Evolutionary conservation across 176 grass and related monocot genomes (phyloP), one percentile per base, ranked within the genome.

Genomic region (Rhynchospora tenuis): DNA sequence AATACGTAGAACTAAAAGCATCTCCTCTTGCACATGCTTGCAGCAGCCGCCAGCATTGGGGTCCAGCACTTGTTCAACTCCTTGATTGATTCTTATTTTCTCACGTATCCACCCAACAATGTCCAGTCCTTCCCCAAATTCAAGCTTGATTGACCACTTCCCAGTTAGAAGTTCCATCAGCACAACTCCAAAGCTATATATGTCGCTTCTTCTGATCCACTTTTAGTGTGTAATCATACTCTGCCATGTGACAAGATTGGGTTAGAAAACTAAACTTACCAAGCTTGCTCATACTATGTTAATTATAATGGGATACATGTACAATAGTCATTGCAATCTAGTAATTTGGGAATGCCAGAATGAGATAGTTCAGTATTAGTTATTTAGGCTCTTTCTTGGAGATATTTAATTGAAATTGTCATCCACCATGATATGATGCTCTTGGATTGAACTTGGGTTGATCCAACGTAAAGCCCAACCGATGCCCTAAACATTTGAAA

Each of bases 121-220:
- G 84, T 98, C 92, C 58, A 91, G 89, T 6, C 91, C 84, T 26
- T 98, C 95, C 1, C 95, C 95, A 57, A 93, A 95, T 85, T 91
- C 92, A 14, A 85, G 16, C 82, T 98, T 89, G 48, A 98, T 91
- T 1, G 95, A 87, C 7, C 89, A 63, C 44, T 86, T 61, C 1
- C 95, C 92, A 5, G 92, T 98, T 70, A 93, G 73, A 5, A 98
- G 91, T 86, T 98, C 95, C 95, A 98, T 95, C 15, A 98, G 84
- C 20, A 98, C 95, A 84, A 98, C 92, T 0, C 95, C 92, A 70
- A 88, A 98, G 86, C 95, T 98, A 87, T 98, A 98, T 79, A 93
- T 95, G 86, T 98, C 95, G 81, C 92, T 95, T n/a, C 95, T 95
- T 98, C 88, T 95, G 87, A 15, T 98, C 95, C 84, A 98, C 95